Conservation (phyloP, 768 basidiomycete genomes). For the Clitopilus hobsonii region DNA sequence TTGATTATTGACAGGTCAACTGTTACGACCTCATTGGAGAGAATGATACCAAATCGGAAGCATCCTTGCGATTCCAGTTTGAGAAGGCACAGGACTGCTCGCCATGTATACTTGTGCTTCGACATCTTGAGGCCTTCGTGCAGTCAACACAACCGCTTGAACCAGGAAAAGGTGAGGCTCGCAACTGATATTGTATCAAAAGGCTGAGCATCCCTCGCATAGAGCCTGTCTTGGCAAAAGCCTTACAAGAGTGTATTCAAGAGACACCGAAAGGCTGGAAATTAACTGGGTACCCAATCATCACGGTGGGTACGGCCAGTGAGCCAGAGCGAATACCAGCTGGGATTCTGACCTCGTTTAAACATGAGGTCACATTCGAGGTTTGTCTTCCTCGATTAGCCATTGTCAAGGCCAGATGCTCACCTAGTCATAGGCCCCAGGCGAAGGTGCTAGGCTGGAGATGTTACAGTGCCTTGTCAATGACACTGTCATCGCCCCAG, state of each 20-base stretch:
- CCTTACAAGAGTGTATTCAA: conserved; percentile 59
- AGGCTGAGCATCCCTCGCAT: neutral
- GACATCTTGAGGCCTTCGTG: conserved; percentile 76
- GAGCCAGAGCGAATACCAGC: conserved; percentile 63
- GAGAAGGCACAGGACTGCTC: conserved; percentile 75
- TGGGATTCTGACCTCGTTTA: conserved; percentile 68
- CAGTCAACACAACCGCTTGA: conserved; percentile 63
- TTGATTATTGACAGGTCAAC: conserved; percentile 53
- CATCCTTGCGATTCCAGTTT: conserved; percentile 62
- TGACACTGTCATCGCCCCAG: conserved; percentile 50
- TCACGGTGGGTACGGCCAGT: conserved; percentile 71
- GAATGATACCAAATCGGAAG: conserved; percentile 70
- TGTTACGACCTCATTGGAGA: conserved; percentile 84
- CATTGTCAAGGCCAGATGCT: neutral
- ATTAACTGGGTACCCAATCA: conserved; percentile 61
- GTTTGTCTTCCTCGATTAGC: conserved; percentile 30
- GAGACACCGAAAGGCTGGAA: conserved; percentile 54
- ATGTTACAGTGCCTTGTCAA: conserved; percentile 49
- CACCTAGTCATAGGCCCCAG: conserved; percentile 57
- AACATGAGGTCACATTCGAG: conserved; percentile 77
- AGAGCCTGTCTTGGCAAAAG: conserved; percentile 57
- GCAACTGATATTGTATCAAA: neutral
- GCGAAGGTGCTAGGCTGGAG: conserved; percentile 64
- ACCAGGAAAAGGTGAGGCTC: conserved; percentile 54
- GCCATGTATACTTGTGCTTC: conserved; percentile 80